A percentile compares a stretch with the other conserved stretches of the same genome.
These are phyloP conservation scores for Sarcocystis neurona DNA, from an alignment of 169 alveolate genomes.

Conservation along the genomic window DNA sequence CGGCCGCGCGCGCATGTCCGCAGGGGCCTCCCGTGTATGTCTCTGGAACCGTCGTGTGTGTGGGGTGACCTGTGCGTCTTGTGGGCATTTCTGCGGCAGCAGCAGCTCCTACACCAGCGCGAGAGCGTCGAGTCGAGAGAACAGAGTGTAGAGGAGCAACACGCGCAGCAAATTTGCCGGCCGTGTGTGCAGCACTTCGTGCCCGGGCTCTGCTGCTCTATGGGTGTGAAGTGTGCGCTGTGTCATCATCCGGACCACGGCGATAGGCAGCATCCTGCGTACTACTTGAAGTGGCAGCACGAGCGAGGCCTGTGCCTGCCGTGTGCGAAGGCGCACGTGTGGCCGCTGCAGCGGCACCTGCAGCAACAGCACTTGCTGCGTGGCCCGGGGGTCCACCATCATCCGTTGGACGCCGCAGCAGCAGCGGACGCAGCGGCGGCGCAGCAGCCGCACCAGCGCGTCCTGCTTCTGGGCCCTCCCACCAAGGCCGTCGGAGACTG, in stretches of 20 bases:
- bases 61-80: not conserved
- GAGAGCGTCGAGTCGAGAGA: not conserved
- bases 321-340: conserved; percentile 30
- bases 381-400: too few species aligned
- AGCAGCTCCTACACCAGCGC: not conserved
- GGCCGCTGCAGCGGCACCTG: not conserved
- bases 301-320: conserved; percentile 27
- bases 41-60: too few species aligned
- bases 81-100: too few species aligned
- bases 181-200: conserved; percentile 23
- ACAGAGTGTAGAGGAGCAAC: not conserved
- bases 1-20: too few species aligned
- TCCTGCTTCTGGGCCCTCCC: not conserved
- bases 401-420: too few species aligned
- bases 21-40: too few species aligned
- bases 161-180: conserved; percentile 3
- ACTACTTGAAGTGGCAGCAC: conserved; percentile 25
- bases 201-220: conserved; percentile 1
- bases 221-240: not conserved
- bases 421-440: too few species aligned
- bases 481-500: not conserved
- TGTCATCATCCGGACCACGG: conserved; percentile 37
- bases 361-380: too few species aligned
- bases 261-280: not conserved
- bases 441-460: too few species aligned